A percentile compares a stretch with the other conserved stretches of the same genome.
Evolutionary conservation across 768 basidiomycete genomes (phyloP).

Genomic region (Pisolithus microcarpus): DNA sequence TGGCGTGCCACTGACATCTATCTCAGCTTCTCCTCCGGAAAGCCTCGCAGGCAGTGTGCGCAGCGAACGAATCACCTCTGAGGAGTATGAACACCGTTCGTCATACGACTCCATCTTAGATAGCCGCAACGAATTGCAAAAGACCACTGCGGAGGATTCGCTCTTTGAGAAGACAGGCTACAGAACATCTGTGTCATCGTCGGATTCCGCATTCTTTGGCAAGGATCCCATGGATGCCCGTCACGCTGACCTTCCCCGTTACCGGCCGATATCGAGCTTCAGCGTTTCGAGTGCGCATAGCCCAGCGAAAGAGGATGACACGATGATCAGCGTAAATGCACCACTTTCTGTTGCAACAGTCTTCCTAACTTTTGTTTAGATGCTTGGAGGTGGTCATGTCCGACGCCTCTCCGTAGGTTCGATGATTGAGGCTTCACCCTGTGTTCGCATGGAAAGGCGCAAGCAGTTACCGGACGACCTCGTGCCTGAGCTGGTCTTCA

Average conservation of each 20-base stretch:
- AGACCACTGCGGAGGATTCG: slow-evolving; percentile 36
- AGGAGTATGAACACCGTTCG: slow-evolving; percentile 27
- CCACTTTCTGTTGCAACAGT: neutral
- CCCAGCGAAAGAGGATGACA: slow-evolving; percentile 63
- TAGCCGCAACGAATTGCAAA: slow-evolving; percentile 34
- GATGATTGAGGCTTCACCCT: slow-evolving; percentile 63
- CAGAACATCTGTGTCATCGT: slow-evolving; percentile 39
- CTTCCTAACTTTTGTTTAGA: slow-evolving; percentile 33
- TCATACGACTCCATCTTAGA: slow-evolving; percentile 68
- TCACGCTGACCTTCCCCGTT: slow-evolving; percentile 42
- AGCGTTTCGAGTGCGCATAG: slow-evolving; percentile 46
- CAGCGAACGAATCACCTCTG: slow-evolving; percentile 7
- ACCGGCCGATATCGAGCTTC: slow-evolving; percentile 58
- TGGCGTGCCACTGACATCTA: slow-evolving; percentile 50
- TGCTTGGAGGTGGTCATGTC: slow-evolving; percentile 74
- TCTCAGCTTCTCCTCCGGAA: slow-evolving; percentile 58
- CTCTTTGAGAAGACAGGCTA: slow-evolving; percentile 58
- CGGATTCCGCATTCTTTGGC: slow-evolving; percentile 56
- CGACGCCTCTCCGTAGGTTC: slow-evolving; percentile 63
- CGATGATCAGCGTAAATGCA: slow-evolving; percentile 65
- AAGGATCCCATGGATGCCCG: slow-evolving; percentile 32
- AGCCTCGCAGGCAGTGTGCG: slow-evolving; percentile 23
- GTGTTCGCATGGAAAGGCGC: slow-evolving; percentile 56
- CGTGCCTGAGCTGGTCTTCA: slow-evolving; percentile 27
- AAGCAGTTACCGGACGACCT: slow-evolving; percentile 36